Percentiles rank a stretch among this genome's conserved stretches.
Conservation (phyloP, 495 filamentous ascomycete genomes). For the Aspergillus baeticus region DNA sequence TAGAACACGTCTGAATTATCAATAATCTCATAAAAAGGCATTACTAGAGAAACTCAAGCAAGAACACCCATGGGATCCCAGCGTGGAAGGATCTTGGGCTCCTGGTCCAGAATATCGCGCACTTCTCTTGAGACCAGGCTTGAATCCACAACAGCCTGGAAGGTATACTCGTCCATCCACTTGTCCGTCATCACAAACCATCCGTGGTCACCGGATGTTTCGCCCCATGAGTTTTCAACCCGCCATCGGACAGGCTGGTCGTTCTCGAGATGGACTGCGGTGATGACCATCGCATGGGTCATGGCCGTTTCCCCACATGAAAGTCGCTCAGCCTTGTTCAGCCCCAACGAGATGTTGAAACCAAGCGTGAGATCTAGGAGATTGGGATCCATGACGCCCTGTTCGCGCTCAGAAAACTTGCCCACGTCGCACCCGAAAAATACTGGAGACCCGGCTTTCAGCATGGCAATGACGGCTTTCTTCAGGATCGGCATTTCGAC, state of each 20-base stretch:
- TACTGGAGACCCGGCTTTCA: conserved; percentile 69
- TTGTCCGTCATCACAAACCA: conserved; percentile 85
- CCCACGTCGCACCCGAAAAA: conserved; percentile 91
- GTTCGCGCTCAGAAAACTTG: conserved; percentile 62
- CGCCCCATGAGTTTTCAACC: conserved; percentile 84
- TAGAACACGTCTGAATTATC: too few species aligned
- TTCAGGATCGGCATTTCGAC: conserved; percentile 74
- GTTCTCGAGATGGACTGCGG: conserved; percentile 72
- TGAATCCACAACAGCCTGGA: conserved; percentile 83
- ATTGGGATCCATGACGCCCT: conserved; percentile 75
- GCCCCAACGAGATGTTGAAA: conserved; percentile 67
- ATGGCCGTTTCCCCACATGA: conserved; percentile 70
- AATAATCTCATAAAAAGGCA: too few species aligned
- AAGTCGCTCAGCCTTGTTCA: conserved; percentile 72
- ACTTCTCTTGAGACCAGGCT: conserved; percentile 63
- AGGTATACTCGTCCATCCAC: conserved; percentile 88
- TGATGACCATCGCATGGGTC: conserved; percentile 92
- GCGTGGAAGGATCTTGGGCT: conserved; percentile 67
- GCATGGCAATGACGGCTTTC: conserved; percentile 69
- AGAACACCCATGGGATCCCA: conserved; percentile 91
- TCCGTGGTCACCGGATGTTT: conserved; percentile 62
- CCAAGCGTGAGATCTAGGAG: conserved; percentile 75
- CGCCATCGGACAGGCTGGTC: conserved; percentile 70
- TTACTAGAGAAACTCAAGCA: conserved; percentile 44
- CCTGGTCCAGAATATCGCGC: conserved; percentile 63